Evolutionary conservation across 805 yeast species (phyloP).

Genomic region (Metschnikowia similis): DNA sequence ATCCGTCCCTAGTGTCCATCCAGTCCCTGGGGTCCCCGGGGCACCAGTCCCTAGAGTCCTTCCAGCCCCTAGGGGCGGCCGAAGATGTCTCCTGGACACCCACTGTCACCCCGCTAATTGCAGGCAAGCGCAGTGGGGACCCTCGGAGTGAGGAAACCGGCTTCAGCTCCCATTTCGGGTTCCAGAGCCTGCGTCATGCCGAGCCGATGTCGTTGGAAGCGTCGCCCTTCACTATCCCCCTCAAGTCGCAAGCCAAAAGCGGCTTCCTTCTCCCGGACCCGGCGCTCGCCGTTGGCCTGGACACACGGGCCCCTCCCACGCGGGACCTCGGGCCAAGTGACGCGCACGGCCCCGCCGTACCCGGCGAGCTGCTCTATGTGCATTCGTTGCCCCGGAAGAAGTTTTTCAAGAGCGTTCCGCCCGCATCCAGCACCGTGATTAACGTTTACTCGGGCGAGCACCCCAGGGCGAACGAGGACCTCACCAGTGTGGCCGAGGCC

Average conservation of each 20-base stretch:
- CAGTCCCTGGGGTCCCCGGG: too few species aligned
- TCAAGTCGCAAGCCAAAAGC: slow-evolving; percentile 17
- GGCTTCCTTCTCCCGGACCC: slow-evolving; percentile 39
- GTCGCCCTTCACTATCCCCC: slow-evolving; percentile 27
- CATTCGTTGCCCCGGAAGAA: slow-evolving; percentile 23
- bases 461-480: slow-evolving; percentile 8
- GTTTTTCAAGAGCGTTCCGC: slow-evolving; percentile 27
- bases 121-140: not conserved
- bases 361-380: not conserved
- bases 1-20: too few species aligned
- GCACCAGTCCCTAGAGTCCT: too few species aligned
- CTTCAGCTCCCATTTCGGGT: slow-evolving; percentile 1
- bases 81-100: not conserved
- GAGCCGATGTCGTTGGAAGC: slow-evolving; percentile 22
- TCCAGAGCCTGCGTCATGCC: not conserved
- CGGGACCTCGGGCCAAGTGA: not conserved
- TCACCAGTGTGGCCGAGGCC: slow-evolving; percentile 25
- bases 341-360: not conserved
- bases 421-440: slow-evolving; percentile 22
- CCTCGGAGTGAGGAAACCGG: not conserved
- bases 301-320: not conserved
- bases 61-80: not conserved
- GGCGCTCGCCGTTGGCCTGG: slow-evolving; percentile 17
- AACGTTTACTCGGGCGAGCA: slow-evolving; percentile 15
- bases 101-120: not conserved